Percentiles rank a stretch among this genome's conserved stretches.
Evolutionary conservation across 2,329 filamentous ascomycete genomes (phyloP).

Genomic region (Fonsecaea pugnacius): DNA sequence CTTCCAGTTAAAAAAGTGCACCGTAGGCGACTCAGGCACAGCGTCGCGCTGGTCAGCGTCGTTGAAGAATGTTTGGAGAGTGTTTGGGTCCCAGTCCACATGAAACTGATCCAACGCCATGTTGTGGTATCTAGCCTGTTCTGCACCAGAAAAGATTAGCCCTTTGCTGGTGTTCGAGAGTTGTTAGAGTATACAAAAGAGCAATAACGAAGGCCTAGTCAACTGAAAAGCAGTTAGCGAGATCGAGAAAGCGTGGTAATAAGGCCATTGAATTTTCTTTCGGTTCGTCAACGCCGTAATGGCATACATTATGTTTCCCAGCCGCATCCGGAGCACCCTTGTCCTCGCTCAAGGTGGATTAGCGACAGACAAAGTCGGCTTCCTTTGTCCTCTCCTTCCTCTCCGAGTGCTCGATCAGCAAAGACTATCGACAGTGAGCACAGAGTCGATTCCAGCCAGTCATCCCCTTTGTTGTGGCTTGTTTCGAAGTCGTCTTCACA

Average conservation of each 20-base stretch:
- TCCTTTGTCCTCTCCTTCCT: background rate
- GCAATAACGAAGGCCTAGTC: background rate
- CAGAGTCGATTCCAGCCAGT: background rate
- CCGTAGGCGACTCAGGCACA: conserved; percentile 10
- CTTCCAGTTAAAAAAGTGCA: conserved; percentile 22
- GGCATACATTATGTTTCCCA: background rate
- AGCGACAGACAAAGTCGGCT: background rate
- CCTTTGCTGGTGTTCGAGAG: background rate
- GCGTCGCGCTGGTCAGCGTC: background rate
- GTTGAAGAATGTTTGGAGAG: conserved; percentile 12
- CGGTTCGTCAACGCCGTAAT: background rate
- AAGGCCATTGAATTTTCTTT: conserved; percentile 7
- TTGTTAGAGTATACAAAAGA: background rate
- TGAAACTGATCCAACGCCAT: conserved; percentile 21
- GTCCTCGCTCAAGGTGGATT: background rate
- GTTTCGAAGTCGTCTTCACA: background rate
- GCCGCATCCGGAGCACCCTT: conserved; percentile 16
- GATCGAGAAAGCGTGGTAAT: background rate
- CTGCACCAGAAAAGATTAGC: background rate
- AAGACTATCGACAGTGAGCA: background rate
- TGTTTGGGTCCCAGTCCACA: conserved; percentile 16
- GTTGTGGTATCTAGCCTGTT: background rate
- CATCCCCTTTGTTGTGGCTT: background rate
- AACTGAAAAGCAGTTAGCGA: background rate
- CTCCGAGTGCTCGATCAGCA: background rate